Evolutionary conservation across 164 flowering plant species (phyloP).

Genomic region (Sextonia rubra): DNA sequence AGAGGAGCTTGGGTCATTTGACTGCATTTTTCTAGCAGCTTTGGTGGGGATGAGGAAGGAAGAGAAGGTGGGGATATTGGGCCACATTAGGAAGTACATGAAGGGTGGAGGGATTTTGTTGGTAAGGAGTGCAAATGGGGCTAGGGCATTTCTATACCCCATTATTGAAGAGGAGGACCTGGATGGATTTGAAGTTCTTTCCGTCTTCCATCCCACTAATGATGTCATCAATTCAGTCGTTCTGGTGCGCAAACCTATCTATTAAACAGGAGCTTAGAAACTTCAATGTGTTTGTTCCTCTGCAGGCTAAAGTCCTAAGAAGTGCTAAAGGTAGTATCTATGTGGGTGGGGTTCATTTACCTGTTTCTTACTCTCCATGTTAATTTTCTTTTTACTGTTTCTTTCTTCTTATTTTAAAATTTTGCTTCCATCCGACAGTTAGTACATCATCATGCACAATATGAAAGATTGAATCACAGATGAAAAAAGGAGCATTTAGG

Average conservation of each 20-base stretch:
- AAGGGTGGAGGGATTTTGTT: conserved; percentile 36
- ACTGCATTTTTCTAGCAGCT: conserved; percentile 52
- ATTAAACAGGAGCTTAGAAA: background rate
- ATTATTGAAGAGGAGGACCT: conserved; percentile 43
- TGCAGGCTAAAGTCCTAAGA: background rate
- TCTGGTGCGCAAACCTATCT: conserved; percentile 29
- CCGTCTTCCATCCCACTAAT: conserved; percentile 47
- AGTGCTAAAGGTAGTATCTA: too few relatives aligned
- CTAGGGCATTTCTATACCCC: conserved; percentile 57
- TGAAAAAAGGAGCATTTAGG: too few relatives aligned
- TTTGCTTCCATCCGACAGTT: too few relatives aligned
- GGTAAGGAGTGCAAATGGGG: conserved; percentile 58
- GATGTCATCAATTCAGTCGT: conserved; percentile 55
- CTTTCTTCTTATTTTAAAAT: too few relatives aligned
- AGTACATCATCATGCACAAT: too few relatives aligned
- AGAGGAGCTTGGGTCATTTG: conserved; percentile 38
- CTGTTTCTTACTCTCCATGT: too few relatives aligned
- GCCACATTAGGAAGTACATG: conserved; percentile 46
- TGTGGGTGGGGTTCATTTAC: too few relatives aligned
- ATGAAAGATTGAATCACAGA: too few relatives aligned
- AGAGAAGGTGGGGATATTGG: conserved; percentile 39
- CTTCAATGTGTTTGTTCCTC: background rate
- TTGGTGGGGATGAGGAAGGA: conserved; percentile 57
- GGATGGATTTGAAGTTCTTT: conserved; percentile 41
- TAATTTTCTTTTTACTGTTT: too few relatives aligned